These are phyloP conservation scores for Oenanthe javanica DNA, from an alignment of 140 eudicot species.

Conservation along the genomic window DNA sequence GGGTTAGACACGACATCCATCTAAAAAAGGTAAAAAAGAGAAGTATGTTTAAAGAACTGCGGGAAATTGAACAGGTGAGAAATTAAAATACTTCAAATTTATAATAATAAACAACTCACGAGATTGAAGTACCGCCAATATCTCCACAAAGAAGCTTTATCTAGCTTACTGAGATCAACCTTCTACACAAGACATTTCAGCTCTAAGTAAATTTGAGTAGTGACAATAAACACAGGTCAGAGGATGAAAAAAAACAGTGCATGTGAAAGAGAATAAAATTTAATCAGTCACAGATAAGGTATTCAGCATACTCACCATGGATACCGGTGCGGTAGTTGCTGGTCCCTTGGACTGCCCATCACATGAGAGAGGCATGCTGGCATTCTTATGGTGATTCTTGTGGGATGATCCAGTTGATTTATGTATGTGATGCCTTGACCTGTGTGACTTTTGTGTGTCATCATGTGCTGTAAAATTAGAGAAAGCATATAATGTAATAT, in stretches of 20 bases:
- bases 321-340: slow-evolving; percentile 39
- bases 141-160: slow-evolving; percentile 75
- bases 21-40: slow-evolving; percentile 18
- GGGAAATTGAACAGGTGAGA: neutral
- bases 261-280: neutral
- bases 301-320: slow-evolving; percentile 35
- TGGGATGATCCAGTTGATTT: slow-evolving; percentile 46
- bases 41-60: neutral
- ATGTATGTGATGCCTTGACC: slow-evolving; percentile 64
- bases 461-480: slow-evolving; percentile 52
- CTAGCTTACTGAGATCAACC: slow-evolving; percentile 87
- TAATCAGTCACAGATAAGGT: neutral
- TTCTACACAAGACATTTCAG: slow-evolving; percentile 24
- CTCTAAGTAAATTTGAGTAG: neutral
- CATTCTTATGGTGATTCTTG: slow-evolving; percentile 21
- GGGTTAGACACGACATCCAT: slow-evolving; percentile 60
- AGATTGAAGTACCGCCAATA: slow-evolving; percentile 84
- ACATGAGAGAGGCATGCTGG: slow-evolving; percentile 56
- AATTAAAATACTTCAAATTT: neutral
- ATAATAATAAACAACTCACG: slow-evolving; percentile 32
- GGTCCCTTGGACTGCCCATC: slow-evolving; percentile 67
- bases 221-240: neutral
- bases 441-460: slow-evolving; percentile 69
- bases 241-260: neutral
- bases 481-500: slow-evolving; percentile 24